Percentiles rank a stretch among this genome's conserved stretches.
phyloP scores from a whole-genome alignment of 495 filamentous ascomycete species.

The Letharia lupina region DNA sequence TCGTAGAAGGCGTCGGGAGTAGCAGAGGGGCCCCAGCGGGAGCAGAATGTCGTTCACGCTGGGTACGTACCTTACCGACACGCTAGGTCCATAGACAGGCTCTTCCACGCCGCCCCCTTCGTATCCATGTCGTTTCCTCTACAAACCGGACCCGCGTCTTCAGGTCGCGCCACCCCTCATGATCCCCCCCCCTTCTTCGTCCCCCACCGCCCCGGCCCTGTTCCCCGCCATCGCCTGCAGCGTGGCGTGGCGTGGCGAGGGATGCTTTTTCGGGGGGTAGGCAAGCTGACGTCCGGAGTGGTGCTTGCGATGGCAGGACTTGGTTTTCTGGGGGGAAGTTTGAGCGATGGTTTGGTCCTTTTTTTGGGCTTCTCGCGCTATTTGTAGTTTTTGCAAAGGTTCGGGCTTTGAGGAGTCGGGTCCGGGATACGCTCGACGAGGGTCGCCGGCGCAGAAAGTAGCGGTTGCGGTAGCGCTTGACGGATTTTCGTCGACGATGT shows the following conservation, averaged over 20 bases:
- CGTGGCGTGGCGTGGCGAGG: conserved; percentile 49
- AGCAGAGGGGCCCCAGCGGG: too few relatives aligned
- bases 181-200: conserved; percentile 23
- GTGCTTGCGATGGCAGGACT: conserved; percentile 47
- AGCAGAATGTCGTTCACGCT: too few relatives aligned
- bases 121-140: conserved; percentile 24
- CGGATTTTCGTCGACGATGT: conserved; percentile 33
- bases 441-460: conserved; percentile 28
- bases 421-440: conserved; percentile 26
- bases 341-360: conserved; percentile 44
- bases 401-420: conserved; percentile 29
- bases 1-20: background rate
- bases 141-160: conserved; percentile 28
- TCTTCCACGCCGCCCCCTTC: background rate
- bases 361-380: conserved; percentile 46
- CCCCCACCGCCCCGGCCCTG: conserved; percentile 15
- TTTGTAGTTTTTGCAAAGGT: conserved; percentile 35
- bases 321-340: conserved; percentile 49
- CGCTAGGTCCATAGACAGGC: background rate
- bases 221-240: conserved; percentile 38
- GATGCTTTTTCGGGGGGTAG: conserved; percentile 60
- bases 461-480: conserved; percentile 31
- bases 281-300: conserved; percentile 54
- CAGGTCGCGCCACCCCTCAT: conserved; percentile 31
- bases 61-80: too few relatives aligned